Conservation (phyloP, 768 basidiomycete species). For the Boletus reticuloceps region DNA sequence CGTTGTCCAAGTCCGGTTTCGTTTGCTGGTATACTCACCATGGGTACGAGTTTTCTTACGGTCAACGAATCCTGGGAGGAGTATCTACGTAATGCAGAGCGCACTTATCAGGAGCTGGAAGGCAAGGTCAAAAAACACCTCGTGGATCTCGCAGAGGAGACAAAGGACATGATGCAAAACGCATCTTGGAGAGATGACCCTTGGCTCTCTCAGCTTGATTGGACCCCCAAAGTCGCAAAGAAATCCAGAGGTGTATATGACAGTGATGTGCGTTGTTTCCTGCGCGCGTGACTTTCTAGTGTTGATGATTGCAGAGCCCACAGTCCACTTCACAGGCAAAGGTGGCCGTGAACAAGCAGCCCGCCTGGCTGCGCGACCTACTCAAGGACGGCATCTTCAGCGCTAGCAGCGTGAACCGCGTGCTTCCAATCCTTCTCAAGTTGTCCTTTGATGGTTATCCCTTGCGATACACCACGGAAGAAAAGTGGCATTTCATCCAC, state of each 20-base stretch:
- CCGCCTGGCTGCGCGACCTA: conserved; percentile 58
- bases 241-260: conserved; percentile 60
- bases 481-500: conserved; percentile 66
- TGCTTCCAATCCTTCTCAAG: conserved; percentile 67
- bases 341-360: conserved; percentile 28
- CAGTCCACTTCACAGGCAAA: neutral
- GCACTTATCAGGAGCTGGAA: conserved; percentile 68
- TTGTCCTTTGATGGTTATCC: conserved; percentile 61
- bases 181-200: conserved; percentile 67
- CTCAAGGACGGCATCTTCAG: conserved; percentile 40
- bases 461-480: conserved; percentile 48
- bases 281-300: no score
- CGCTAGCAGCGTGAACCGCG: conserved; percentile 38
- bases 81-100: conserved; percentile 78
- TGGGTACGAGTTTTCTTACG: conserved; percentile 95
- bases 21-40: conserved; percentile 85
- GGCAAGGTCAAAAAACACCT: conserved; percentile 59
- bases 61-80: conserved; percentile 87
- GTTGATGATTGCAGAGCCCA: conserved; percentile 5
- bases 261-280: conserved; percentile 16
- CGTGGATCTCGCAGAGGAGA: conserved; percentile 63
- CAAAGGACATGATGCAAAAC: conserved; percentile 46
- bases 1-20: conserved; percentile 91
- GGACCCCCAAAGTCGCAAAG: conserved; percentile 72
- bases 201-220: conserved; percentile 91